phyloP scores from a whole-genome alignment of 1,284 basidiomycete genomes.

The Ceratorhiza oryzae-sativae region DNA sequence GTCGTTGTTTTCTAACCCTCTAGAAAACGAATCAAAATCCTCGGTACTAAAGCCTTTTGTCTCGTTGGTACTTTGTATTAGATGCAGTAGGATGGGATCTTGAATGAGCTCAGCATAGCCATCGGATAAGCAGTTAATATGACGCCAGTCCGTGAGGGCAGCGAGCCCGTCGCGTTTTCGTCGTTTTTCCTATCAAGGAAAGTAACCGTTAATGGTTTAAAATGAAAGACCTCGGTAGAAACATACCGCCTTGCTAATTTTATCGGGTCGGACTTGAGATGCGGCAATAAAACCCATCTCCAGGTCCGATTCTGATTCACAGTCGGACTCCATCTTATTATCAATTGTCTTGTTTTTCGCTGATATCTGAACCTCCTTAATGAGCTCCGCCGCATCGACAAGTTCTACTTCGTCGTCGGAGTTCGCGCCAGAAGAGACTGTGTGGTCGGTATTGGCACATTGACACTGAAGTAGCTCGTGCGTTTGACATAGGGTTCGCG shows the following conservation, averaged over 20 bases:
- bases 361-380: constrained; percentile 46
- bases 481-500: constrained; percentile 85
- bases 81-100: constrained; percentile 66
- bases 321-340: constrained; percentile 46
- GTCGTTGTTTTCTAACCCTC: constrained; percentile 28
- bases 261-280: constrained; percentile 65
- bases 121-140: constrained; percentile 73
- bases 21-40: neutral
- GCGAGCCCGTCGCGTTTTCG: constrained; percentile 58
- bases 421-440: constrained; percentile 45
- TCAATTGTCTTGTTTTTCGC: constrained; percentile 44
- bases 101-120: constrained; percentile 59
- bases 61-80: constrained; percentile 55
- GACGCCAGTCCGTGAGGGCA: constrained; percentile 86
- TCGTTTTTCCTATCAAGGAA: constrained; percentile 19
- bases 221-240: constrained; percentile 44
- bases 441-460: constrained; percentile 57
- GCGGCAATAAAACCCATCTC: constrained; percentile 72
- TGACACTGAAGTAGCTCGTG: constrained; percentile 85
- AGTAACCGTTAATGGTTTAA: neutral
- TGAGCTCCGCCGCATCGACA: constrained; percentile 43
- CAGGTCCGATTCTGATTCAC: constrained; percentile 48
- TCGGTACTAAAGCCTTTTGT: constrained; percentile 39
- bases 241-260: constrained; percentile 28
- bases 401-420: constrained; percentile 46